Evolutionary conservation across 1,139 yeast genomes (phyloP).

Genomic region (Pichia sp.): DNA sequence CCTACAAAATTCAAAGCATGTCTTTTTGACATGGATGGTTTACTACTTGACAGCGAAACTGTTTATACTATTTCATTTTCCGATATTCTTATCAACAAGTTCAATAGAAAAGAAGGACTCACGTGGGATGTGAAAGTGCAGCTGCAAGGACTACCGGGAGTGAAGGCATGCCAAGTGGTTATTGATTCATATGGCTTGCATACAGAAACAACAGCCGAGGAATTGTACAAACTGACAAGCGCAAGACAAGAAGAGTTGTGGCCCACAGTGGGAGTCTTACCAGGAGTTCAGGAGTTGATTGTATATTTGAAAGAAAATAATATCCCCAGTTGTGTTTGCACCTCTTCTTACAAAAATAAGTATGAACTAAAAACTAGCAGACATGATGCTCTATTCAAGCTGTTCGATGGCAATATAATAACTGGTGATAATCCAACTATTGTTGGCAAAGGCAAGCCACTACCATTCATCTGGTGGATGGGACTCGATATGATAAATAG

Average conservation of each 20-base stretch:
- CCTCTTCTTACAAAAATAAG: slow-evolving; percentile 66
- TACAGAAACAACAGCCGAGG: slow-evolving; percentile 50
- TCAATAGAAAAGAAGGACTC: slow-evolving; percentile 59
- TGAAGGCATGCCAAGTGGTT: slow-evolving; percentile 58
- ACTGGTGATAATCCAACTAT: slow-evolving; percentile 86
- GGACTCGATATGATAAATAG: slow-evolving; percentile 47
- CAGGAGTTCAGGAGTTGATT: slow-evolving; percentile 77
- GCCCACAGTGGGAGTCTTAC: slow-evolving; percentile 62
- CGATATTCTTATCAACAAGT: slow-evolving; percentile 58
- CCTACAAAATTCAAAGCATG: slow-evolving; percentile 60
- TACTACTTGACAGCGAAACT: slow-evolving; percentile 85
- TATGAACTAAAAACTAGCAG: slow-evolving; percentile 67
- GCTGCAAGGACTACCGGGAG: slow-evolving; percentile 89
- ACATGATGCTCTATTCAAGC: slow-evolving; percentile 52
- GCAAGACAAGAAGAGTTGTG: slow-evolving; percentile 54
- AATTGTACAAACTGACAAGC: slow-evolving; percentile 48
- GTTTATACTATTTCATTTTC: slow-evolving; percentile 76
- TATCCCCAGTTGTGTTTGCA: slow-evolving; percentile 88
- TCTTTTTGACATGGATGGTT: slow-evolving; percentile 95
- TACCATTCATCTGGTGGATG: slow-evolving; percentile 85
- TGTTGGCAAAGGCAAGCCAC: slow-evolving; percentile 84
- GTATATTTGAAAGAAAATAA: slow-evolving; percentile 42
- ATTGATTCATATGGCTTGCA: slow-evolving; percentile 67
- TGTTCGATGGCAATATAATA: slow-evolving; percentile 65
- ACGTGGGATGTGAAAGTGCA: slow-evolving; percentile 87